Evolutionary conservation across 2,329 filamentous ascomycete species (phyloP), one percentile per base, ranked within the genome.

Genomic region (Seiridium unicorne): DNA sequence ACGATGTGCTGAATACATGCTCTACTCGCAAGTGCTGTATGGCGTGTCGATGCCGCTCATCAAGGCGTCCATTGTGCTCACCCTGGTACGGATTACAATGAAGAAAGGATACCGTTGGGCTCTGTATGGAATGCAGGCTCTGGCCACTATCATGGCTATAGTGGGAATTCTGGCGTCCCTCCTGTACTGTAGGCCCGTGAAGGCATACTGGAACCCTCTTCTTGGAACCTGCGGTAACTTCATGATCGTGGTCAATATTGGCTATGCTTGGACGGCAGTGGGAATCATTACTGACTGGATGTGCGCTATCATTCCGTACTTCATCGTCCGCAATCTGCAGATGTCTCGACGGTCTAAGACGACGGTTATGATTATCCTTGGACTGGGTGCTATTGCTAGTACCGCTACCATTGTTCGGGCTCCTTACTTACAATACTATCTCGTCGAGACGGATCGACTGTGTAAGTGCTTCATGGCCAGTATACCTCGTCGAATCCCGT

Each of bases 261-360:
- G 48, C 34, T 59, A 59, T 47, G 48, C 49, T 31, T 54, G 48
- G 49, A 54, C 48, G 36, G 57, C 57, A 38, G 49, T 59, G 10
- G 48, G 48, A 13, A 67, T 68, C 3, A 58, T 65, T 1, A 63
- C 67, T 0, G 71, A 72, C 46, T 72, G 70, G 70, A 61, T 64
- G 1, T 72, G 68, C 36, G 70, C 70, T 13, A 68, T 65, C 6
- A 67, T 66, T 2, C 71, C 71, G 0, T 71, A 71, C 58, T 73
- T 73, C 55, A 67, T 73, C 4, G 55, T 73, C 1, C 56, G 60
- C 13, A 62, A 62, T 0, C 31, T 73, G 0, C 70, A 72, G 51
- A 72, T 73, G 67, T 61, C 66, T 0, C 62, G 57, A 4, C 59
- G 66, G 0, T 60, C 63, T 31, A 72, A 73, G 53, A 55, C 64